Base-by-base conservation (phyloP, 352 stramenopile species). In the Nothophytophthora sp. region DNA sequence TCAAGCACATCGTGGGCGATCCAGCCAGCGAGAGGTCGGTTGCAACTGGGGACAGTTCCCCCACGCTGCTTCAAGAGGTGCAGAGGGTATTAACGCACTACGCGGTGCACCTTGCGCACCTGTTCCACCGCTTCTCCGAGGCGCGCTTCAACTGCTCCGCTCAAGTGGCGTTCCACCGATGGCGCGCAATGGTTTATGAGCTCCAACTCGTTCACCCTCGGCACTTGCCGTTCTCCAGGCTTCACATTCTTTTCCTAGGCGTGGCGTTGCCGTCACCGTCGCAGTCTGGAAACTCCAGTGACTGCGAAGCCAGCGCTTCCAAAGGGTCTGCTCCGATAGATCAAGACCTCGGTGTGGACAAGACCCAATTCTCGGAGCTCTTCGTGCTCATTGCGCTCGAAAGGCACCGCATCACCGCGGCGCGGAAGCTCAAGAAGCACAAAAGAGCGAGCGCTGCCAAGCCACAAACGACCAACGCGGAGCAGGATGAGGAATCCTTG, bases 1-100 rank as follows among this genome's bases (percentile, higher is more conserved):
- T 63, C 7, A 39, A 43, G 6, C 28, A 28, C 12, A 18, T 58
- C 8, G 3, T 50, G 3, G 50, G 34, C 19, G 27, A 36, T n/a
- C 27, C 50, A 57, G 2, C 8, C 9, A 13, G 3, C 28, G n/a
- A 45, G n/a, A 4, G n/a, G n/a, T n/a, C n/a, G n/a, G n/a, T n/a
- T n/a, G n/a, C n/a, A n/a, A n/a, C n/a, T n/a, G n/a, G 38, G 8
- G 12, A 40, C 25, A 58, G 29, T 10, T n/a, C 15, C 1, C 4
- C 33, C 20, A 27, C 4, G 5, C 47, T 60, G 36, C 27, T 59
- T 10, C 19, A 18, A 6, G 60, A 81, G 19, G 35, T 88, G 0
- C 55, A 80, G 33, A 55, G 29, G 22, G 65, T 88, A 0, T 30
- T 88, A 9, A 36, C 63, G 19, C 56, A 70, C 16, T 85, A 81